Base-by-base conservation (phyloP, 768 basidiomycete species). In the Agrocybe chaxingu region DNA sequence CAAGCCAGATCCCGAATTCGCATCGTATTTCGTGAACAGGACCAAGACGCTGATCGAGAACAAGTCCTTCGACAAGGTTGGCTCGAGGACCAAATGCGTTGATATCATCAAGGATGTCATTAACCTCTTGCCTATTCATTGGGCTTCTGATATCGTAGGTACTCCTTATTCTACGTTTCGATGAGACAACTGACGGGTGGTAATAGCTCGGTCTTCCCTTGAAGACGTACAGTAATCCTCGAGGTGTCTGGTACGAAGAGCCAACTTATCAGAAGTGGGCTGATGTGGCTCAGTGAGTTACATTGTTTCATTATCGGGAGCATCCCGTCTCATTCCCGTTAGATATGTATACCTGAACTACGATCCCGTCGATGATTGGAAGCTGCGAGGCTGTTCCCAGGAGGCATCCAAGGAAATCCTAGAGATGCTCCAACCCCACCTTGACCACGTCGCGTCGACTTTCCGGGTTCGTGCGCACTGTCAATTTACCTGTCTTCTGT, bases 91-190 rank as follows among this genome's bases (percentile, higher is more conserved):
- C 12, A 66, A 55, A 31, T 71, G 64, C 44, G 62, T 88, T 16
- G 85, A 90, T 59, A 74, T 89, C 34, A 77, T 89, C 6, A 70
- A 70, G 37, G 83, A 89, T 55, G 85, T 89, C 16, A 77, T 86
- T 58, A 85, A 89, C 53, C 60, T 74, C 24, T 51, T 85, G 35
- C 80, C 87, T 0, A 63, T 85, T 4, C 72, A 79, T 51, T 89
- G 84, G 84, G 71, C 84, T 29, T 75, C 76, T 8, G 61, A 78
- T 47, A 66, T 87, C 50, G 87, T 87, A 52, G 56, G 84, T 67
- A 32, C 43, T 47, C 10, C 32, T 33, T 44, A 11, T 47, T 7
- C 10, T 46, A 19, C 9, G 29, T 37, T 48, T 39, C 42, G 31
- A 30, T 10, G 9, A 11, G 7, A 33, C n/a, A 7, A 24, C 48